Conservation (phyloP, 2,329 filamentous ascomycete genomes). For the Colletotrichum caudatum region DNA sequence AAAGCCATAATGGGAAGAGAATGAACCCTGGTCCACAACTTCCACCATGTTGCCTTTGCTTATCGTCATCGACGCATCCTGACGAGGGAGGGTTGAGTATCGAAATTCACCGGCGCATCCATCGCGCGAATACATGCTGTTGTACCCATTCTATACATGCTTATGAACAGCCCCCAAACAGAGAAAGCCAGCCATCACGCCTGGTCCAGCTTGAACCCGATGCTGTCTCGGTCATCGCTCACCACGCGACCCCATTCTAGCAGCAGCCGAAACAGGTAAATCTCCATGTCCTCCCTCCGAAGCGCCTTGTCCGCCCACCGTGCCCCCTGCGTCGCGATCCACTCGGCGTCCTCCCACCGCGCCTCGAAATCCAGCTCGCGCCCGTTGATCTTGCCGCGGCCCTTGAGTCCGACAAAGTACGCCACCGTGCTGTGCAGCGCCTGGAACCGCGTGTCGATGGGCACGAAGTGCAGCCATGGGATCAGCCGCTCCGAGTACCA, state of each 20-base stretch:
- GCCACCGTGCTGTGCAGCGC: conserved; percentile 79
- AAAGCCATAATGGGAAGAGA: background rate
- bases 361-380: conserved; percentile 60
- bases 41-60: background rate
- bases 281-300: conserved; percentile 80
- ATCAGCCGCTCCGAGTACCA: conserved; percentile 82
- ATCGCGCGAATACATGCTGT: background rate
- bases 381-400: conserved; percentile 57
- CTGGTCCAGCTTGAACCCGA: conserved; percentile 52
- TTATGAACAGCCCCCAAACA: background rate
- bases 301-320: conserved; percentile 74
- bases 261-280: conserved; percentile 82
- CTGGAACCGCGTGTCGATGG: conserved; percentile 79
- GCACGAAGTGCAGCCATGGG: conserved; percentile 86
- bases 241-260: conserved; percentile 81
- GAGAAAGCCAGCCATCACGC: background rate
- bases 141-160: background rate
- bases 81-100: background rate
- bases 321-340: conserved; percentile 74
- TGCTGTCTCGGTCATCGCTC: conserved; percentile 68
- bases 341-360: conserved; percentile 66
- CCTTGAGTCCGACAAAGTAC: conserved; percentile 75
- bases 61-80: background rate
- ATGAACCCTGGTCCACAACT: background rate
- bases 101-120: background rate